phyloP scores from a whole-genome alignment of 768 basidiomycete genomes.

The Tricholoma bakamatsutake region DNA sequence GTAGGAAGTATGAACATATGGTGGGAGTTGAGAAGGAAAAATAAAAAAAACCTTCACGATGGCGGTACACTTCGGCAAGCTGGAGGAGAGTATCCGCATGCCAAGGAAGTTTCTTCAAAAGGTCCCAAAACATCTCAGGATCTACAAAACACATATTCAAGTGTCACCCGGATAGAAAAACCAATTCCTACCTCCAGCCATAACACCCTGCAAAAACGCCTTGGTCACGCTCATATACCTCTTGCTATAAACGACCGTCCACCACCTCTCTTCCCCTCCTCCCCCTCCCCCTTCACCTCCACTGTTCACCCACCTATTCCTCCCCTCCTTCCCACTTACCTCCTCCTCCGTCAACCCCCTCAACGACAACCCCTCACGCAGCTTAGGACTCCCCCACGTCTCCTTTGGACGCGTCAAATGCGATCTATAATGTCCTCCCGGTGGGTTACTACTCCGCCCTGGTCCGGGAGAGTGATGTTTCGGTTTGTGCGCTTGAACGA shows the following conservation, averaged over 20 bases:
- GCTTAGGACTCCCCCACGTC: slow-evolving; percentile 67
- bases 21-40: not conserved
- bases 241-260: slow-evolving; percentile 83
- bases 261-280: slow-evolving; percentile 66
- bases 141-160: slow-evolving; percentile 34
- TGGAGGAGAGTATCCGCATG: slow-evolving; percentile 91
- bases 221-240: slow-evolving; percentile 78
- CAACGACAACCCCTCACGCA: slow-evolving; percentile 69
- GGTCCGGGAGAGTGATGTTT: slow-evolving; percentile 27
- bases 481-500: slow-evolving; percentile 60
- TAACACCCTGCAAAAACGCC: slow-evolving; percentile 75
- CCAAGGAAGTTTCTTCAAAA: slow-evolving; percentile 79
- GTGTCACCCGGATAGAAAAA: not conserved
- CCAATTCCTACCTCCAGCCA: slow-evolving; percentile 63
- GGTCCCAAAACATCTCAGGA: slow-evolving; percentile 69
- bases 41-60: slow-evolving; percentile 68
- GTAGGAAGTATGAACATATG: not conserved
- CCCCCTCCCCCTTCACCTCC: slow-evolving; percentile 27
- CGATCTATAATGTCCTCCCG: slow-evolving; percentile 38
- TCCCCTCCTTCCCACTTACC: slow-evolving; percentile 27
- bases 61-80: slow-evolving; percentile 76
- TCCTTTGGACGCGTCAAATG: slow-evolving; percentile 72
- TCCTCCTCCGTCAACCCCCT: slow-evolving; percentile 54
- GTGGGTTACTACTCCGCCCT: slow-evolving; percentile 19
- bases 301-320: slow-evolving; percentile 21